Conservation (phyloP, 1,139 yeast species). For the Suhomyces coccinellae region DNA sequence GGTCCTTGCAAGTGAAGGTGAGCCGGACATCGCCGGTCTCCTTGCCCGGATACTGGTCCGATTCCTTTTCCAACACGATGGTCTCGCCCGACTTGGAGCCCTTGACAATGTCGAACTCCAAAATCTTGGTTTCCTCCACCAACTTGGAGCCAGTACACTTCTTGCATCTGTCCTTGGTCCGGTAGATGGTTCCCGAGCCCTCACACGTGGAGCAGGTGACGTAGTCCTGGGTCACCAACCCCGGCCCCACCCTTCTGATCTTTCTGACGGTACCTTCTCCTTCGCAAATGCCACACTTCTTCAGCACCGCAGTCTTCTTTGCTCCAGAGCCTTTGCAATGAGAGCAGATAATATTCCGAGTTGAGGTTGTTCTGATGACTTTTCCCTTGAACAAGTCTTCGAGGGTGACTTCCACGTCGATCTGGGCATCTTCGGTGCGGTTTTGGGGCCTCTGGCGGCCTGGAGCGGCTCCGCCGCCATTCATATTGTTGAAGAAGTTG, state of each 20-base stretch:
- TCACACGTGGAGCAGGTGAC: slow-evolving; percentile 69
- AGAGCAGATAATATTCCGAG: slow-evolving; percentile 71
- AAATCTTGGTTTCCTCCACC: slow-evolving; percentile 65
- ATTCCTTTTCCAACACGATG: slow-evolving; percentile 63
- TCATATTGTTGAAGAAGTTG: slow-evolving; percentile 60
- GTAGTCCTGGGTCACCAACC: slow-evolving; percentile 65
- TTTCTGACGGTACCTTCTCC: slow-evolving; percentile 70
- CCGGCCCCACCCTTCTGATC: slow-evolving; percentile 71
- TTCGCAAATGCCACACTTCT: slow-evolving; percentile 64
- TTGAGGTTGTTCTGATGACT: slow-evolving; percentile 69
- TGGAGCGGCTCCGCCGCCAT: slow-evolving; percentile 25
- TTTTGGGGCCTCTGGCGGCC: slow-evolving; percentile 14
- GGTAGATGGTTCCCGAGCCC: slow-evolving; percentile 66
- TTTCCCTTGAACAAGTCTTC: slow-evolving; percentile 85
- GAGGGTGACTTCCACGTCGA: slow-evolving; percentile 63
- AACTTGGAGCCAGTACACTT: slow-evolving; percentile 68
- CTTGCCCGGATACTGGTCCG: slow-evolving; percentile 78
- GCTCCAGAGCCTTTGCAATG: slow-evolving; percentile 78
- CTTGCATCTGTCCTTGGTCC: slow-evolving; percentile 74
- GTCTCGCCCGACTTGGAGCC: slow-evolving; percentile 68
- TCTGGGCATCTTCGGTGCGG: slow-evolving; percentile 65
- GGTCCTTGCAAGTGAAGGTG: slow-evolving; percentile 50
- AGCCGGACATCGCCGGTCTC: slow-evolving; percentile 78
- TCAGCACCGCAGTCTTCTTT: slow-evolving; percentile 56
- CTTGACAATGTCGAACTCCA: slow-evolving; percentile 75